Evolutionary conservation across 2,329 filamentous ascomycete genomes (phyloP), one percentile per base, ranked within the genome.

Genomic region (Bipolaris victoriae): DNA sequence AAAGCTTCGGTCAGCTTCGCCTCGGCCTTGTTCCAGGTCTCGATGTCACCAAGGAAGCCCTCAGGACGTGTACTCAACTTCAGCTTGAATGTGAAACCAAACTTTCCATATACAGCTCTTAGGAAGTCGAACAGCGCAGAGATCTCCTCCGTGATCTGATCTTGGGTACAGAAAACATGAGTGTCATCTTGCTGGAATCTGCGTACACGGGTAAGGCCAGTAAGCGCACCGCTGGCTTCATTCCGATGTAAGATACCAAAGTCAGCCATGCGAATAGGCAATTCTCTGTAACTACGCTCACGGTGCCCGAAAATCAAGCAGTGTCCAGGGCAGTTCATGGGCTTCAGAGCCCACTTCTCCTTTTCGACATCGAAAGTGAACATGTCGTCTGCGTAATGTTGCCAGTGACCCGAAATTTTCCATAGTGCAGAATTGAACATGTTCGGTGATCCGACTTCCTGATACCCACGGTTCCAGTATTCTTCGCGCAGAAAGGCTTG

Each of bases 301-400:
- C 90, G 86, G 77, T 94, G 89, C 48, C 85, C 86, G 77, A 97
- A 97, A 71, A 97, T 89, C 64, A 95, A 81, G 78, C 91, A 96
- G 79, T 98, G 94, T 26, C 92, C 92, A 3, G 95, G 95, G 79
- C 95, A 99, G 81, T 98, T 98, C 95, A 98, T 98, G 26, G 94
- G 94, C 81, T 98, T 98, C 49, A 98, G 81, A 15, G 88, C 92
- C 82, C 89, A 92, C 64, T 88, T 83, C 62, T 90, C 89, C 82
- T 97, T 96, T 76, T 97, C 93, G 31, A 89, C 82, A 44, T 87
- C 81, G 67, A 97, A 88, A n/a, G 88, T 88, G 77, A 92, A 92
- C 94, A 98, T 98, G 79, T 97, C 93, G 63, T 98, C 94, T 73
- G 92, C 87, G 82, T 97, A 95, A 74, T 93, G 71, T 58, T 90